These are phyloP conservation scores for Colletotrichum trifolii DNA, from an alignment of 2,329 filamentous ascomycete species.

Conservation along the genomic window DNA sequence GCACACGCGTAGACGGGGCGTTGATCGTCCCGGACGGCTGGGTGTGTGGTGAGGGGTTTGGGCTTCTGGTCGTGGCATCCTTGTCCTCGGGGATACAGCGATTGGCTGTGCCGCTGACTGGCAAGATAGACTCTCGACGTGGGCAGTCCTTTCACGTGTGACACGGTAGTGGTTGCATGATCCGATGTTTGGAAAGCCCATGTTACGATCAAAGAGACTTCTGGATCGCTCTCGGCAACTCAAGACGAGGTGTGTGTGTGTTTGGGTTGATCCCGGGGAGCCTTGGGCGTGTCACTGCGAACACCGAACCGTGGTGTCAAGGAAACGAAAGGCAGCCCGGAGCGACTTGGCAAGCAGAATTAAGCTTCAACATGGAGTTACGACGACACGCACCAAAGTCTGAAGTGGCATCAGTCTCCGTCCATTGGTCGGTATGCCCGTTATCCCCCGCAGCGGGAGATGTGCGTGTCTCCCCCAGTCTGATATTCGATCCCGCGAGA, in stretches of 20 bases:
- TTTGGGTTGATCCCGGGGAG: background rate
- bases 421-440: slow-evolving; percentile 2
- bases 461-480: slow-evolving; percentile 23
- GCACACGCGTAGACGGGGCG: background rate
- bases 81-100: background rate
- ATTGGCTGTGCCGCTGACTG: too few species aligned
- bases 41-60: background rate
- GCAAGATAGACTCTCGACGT: too few species aligned
- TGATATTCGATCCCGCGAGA: background rate
- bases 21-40: background rate
- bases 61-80: background rate
- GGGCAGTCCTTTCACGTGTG: too few species aligned
- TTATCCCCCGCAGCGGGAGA: slow-evolving; percentile 17
- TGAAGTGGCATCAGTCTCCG: too few species aligned
- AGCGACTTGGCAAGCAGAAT: slow-evolving; percentile 9
- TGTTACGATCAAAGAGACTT: too few species aligned
- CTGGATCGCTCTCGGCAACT: too few species aligned
- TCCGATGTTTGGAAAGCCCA: too few species aligned
- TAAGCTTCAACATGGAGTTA: slow-evolving; percentile 3
- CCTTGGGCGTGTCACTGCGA: background rate
- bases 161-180: too few species aligned
- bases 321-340: slow-evolving; percentile 3
- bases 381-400: background rate
- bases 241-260: too few species aligned
- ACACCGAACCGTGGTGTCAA: background rate